Evolutionary conservation across 345 rosid species (phyloP), one percentile per base, ranked within the genome.

Genomic region (Streptanthus diversifolius): DNA sequence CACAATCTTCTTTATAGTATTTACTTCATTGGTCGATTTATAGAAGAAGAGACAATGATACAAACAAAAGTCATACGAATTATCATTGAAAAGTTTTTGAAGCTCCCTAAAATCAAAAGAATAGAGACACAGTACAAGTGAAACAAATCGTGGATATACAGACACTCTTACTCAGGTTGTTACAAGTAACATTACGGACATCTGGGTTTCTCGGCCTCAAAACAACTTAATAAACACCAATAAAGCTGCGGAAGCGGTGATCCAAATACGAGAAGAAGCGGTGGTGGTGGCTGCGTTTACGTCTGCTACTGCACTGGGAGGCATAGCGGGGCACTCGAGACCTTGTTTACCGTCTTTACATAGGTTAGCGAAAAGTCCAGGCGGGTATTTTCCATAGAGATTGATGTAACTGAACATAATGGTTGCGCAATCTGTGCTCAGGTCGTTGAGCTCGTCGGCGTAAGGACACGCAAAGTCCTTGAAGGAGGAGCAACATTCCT

Each of bases 401-500:
- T 84, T 79, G 67, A 89, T 85, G 84, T 89, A 87, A 76, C 81
- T 85, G 73, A 89, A 89, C 91, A 89, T 77, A 19, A 79, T 83
- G 13, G 82, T 53, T 19, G 95, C 69, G 8, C 95, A 87, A 0
- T 83, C 85, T 0, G 79, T 72, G n/a, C 80, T 74, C 21, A 76
- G 45, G 73, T 89, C 88, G 41, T 82, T 89, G 57, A 85, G 14
- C 14, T 66, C 40, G 0, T 80, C 85, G 1, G 5, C 33, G 54
- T 77, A 87, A 12, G 95, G 95, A 72, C 95, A 87, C 14, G 95
- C 86, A 67, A 89, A 81, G 3, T 85, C 80, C 85, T 83, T 80
- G 18, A 87, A 80, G 44, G 92, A 64, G 3, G 17, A 24, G 14
- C 95, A 87, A 52, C 91, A 89, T 10, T 39, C 29, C 4, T 72